Conservation (phyloP, 1,284 basidiomycete genomes). For the Leccinum ponderosum region DNA sequence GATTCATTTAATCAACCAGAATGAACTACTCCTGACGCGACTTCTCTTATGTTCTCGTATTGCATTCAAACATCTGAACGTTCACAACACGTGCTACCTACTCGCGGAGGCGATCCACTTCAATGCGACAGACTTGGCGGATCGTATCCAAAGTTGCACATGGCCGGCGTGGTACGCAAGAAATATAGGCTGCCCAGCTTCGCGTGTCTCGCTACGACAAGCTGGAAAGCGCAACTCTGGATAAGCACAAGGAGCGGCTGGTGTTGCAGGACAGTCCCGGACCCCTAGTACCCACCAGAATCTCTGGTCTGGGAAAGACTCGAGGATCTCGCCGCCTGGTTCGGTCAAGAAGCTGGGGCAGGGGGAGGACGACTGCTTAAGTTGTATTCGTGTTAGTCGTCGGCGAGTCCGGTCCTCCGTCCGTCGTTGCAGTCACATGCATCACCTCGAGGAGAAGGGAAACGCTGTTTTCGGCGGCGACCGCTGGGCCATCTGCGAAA, state of each 20-base stretch:
- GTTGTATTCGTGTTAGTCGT: conserved; percentile 11
- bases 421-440: too few relatives aligned
- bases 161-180: conserved; percentile 70
- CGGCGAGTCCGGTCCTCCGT: conserved; percentile 6
- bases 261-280: conserved; percentile 77
- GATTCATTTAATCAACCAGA: conserved; percentile 48
- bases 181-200: conserved; percentile 69
- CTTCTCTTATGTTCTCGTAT: conserved; percentile 82
- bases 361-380: neutral
- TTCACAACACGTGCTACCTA: conserved; percentile 80
- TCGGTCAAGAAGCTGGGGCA: conserved; percentile 32
- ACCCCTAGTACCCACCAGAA: conserved; percentile 52
- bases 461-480: too few relatives aligned
- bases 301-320: conserved; percentile 28
- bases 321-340: conserved; percentile 19
- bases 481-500: too few relatives aligned
- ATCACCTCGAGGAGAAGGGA: too few relatives aligned
- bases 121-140: conserved; percentile 70
- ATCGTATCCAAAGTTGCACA: conserved; percentile 77
- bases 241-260: conserved; percentile 77
- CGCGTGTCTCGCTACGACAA: conserved; percentile 63
- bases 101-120: conserved; percentile 84
- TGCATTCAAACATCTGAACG: conserved; percentile 70
- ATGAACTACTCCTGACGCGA: conserved; percentile 86
- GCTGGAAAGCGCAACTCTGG: conserved; percentile 61